These are phyloP conservation scores for Jamesozyma rosinii DNA, from an alignment of 805 yeast genomes.

Conservation along the genomic window DNA sequence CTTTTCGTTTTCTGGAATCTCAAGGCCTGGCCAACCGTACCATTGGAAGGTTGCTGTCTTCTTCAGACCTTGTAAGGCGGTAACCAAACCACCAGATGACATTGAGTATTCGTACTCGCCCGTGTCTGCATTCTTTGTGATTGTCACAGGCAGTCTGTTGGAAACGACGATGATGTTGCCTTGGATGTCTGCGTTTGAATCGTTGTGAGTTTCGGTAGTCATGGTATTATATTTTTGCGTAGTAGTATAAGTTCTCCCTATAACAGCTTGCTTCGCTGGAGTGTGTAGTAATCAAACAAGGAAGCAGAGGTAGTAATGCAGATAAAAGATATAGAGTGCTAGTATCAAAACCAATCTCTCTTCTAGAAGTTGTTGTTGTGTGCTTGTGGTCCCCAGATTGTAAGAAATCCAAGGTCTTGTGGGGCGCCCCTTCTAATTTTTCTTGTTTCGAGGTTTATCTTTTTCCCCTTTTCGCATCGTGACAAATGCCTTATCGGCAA, in stretches of 20 bases:
- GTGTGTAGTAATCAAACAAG: no score
- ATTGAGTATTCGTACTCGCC: slow-evolving; percentile 73
- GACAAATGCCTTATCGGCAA: no score
- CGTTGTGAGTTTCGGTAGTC: neutral
- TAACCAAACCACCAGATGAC: slow-evolving; percentile 97
- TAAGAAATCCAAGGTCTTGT: neutral
- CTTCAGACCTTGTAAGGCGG: slow-evolving; percentile 87
- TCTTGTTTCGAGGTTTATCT: neutral
- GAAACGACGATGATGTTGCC: slow-evolving; percentile 88
- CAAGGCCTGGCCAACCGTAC: slow-evolving; percentile 98
- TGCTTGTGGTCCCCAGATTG: neutral
- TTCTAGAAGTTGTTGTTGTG: no score
- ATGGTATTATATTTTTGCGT: no score
- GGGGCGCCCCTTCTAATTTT: neutral
- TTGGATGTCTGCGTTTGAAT: neutral
- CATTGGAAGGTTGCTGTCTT: slow-evolving; percentile 80
- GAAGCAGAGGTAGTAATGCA: no score
- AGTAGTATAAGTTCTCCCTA: no score
- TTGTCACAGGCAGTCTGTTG: slow-evolving; percentile 91
- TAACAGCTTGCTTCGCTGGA: no score
- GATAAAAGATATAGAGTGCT: no score
- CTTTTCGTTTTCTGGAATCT: slow-evolving; percentile 70
- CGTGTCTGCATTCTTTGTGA: slow-evolving; percentile 45
- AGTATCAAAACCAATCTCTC: no score
- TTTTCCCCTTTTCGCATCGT: neutral